phyloP scores from a whole-genome alignment of 495 filamentous ascomycete species.

The Hyaloscypha finlandica region DNA sequence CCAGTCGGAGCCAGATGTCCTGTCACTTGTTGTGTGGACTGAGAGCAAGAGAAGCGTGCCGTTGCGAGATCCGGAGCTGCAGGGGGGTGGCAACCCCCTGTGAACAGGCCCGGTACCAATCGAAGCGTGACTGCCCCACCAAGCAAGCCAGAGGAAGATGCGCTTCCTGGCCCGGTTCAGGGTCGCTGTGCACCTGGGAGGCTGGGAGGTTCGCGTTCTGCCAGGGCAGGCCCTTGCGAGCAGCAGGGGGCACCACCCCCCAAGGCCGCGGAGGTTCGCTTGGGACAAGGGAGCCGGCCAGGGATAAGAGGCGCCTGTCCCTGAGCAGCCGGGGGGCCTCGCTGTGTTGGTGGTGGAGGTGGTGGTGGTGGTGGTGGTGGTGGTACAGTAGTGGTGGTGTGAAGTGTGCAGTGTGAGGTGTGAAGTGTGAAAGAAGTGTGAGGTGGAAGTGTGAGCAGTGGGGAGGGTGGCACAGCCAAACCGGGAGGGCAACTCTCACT shows the following conservation, averaged over 20 bases:
- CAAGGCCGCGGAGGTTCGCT: background rate
- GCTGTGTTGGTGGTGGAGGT: background rate
- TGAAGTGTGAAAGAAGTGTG: too few relatives aligned
- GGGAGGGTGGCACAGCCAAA: too few relatives aligned
- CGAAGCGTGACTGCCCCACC: slow-evolving; percentile 17
- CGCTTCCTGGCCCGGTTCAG: background rate
- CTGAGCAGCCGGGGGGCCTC: background rate
- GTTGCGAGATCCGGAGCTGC: slow-evolving; percentile 23
- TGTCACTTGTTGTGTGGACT: background rate
- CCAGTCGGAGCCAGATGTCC: background rate
- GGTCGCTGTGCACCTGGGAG: background rate
- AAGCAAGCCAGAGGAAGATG: background rate
- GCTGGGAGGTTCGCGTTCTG: background rate
- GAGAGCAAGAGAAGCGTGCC: slow-evolving; percentile 9
- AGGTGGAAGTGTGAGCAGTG: too few relatives aligned
- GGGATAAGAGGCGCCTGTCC: background rate
- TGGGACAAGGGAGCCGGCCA: background rate
- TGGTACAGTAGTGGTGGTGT: background rate
- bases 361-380: background rate
- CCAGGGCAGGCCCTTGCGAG: background rate
- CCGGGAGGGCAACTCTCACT: too few relatives aligned
- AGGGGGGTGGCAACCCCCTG: background rate
- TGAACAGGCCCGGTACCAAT: slow-evolving; percentile 9
- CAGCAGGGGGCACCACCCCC: background rate
- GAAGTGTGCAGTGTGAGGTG: background rate